Conservation (phyloP, 2,329 filamentous ascomycete genomes). For the Rutstroemia sp. region DNA sequence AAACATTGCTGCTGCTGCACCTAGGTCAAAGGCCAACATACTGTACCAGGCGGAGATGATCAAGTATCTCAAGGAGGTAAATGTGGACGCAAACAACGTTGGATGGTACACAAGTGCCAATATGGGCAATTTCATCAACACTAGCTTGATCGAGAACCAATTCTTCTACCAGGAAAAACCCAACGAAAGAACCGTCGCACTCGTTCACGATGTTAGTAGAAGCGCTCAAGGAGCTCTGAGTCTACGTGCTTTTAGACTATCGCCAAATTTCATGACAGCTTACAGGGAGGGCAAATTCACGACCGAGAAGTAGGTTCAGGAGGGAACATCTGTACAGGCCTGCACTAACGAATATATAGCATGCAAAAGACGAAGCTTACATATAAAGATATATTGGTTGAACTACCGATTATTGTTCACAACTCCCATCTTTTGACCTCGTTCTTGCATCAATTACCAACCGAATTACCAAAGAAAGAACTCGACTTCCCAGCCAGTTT, state of each 20-base stretch:
- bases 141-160: conserved; percentile 96
- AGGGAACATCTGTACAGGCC: too few relatives aligned
- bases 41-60: conserved; percentile 96
- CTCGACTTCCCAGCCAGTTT: conserved; percentile 73
- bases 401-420: conserved; percentile 83
- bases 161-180: conserved; percentile 90
- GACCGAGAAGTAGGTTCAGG: conserved; percentile 68
- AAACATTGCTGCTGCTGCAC: conserved; percentile 75
- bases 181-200: conserved; percentile 78
- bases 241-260: conserved; percentile 84
- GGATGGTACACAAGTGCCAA: conserved; percentile 98
- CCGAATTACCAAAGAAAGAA: conserved; percentile 55
- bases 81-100: conserved; percentile 95
- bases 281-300: conserved; percentile 97
- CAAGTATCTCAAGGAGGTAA: conserved; percentile 90
- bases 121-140: conserved; percentile 97
- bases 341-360: conserved; percentile 38
- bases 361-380: conserved; percentile 90
- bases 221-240: conserved; percentile 88
- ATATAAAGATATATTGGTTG: conserved; percentile 88
- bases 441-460: conserved; percentile 86
- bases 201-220: conserved; percentile 93
- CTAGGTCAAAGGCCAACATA: conserved; percentile 83
- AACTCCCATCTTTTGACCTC: conserved; percentile 96
- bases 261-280: conserved; percentile 77